Percentiles rank a stretch among this genome's conserved stretches.
Conservation (phyloP, 345 rosid species). For the Luvunga scandens region DNA sequence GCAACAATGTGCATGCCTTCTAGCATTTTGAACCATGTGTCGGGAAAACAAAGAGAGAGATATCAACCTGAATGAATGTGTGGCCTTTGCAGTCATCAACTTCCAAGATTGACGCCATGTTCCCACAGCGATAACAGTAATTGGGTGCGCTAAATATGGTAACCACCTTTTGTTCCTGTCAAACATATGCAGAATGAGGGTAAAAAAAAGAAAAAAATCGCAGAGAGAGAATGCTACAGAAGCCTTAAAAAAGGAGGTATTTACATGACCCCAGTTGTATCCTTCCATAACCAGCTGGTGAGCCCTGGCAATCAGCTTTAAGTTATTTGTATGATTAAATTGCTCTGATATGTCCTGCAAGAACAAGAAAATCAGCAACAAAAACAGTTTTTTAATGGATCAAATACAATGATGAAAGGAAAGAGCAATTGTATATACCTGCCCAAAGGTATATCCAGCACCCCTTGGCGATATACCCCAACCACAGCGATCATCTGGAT, state of each 20-base stretch:
- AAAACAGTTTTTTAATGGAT: neutral
- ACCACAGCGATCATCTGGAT: slow-evolving; percentile 94
- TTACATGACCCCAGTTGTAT: slow-evolving; percentile 97
- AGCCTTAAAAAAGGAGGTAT: slow-evolving; percentile 11
- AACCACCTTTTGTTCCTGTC: slow-evolving; percentile 94
- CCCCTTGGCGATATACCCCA: slow-evolving; percentile 99
- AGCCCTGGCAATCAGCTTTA: slow-evolving; percentile 91
- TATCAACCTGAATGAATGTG: slow-evolving; percentile 87
- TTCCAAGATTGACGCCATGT: slow-evolving; percentile 94
- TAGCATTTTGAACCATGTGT: neutral
- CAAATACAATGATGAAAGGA: neutral
- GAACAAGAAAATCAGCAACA: slow-evolving; percentile 12
- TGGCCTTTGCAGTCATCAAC: slow-evolving; percentile 94
- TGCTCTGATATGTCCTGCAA: slow-evolving; percentile 93
- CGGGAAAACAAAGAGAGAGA: neutral
- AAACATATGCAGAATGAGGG: slow-evolving; percentile 10
- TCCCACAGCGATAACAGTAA: slow-evolving; percentile 96
- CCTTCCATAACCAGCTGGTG: slow-evolving; percentile 99
- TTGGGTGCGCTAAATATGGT: slow-evolving; percentile 97
- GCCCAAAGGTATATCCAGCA: slow-evolving; percentile 96
- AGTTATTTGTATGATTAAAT: slow-evolving; percentile 82
- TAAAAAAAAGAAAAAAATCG: neutral
- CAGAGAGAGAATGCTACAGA: neutral
- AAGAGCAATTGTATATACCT: slow-evolving; percentile 40
- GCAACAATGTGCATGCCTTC: neutral